Base-by-base conservation (phyloP, 768 basidiomycete species). In the Infundibulicybe gibba region DNA sequence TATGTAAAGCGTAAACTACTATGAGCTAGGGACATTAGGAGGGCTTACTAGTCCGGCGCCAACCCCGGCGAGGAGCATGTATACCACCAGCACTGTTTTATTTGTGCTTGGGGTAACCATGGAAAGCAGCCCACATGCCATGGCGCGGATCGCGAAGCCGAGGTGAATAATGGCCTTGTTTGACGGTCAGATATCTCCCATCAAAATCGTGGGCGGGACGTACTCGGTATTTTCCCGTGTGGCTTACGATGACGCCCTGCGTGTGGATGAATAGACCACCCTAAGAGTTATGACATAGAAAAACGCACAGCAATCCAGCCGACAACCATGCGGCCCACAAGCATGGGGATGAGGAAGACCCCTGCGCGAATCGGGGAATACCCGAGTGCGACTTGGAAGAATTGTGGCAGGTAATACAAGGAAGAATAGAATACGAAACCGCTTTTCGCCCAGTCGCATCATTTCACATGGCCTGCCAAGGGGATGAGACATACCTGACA, bases 351-450 rank as follows among this genome's bases (percentile, higher is more conserved):
- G 0, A 89, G 70, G 54, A 88, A 80, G 3, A 87, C 55, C 32
- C 57, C 71, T 6, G 73, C 72, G 8, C 71, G 75, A 37, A 87
- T 79, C 0, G 87, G 81, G 6, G 78, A 76, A 49, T 77, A 80
- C 5, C 80, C 81, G n/a, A 83, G 63, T 3, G 78, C 83, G 6
- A 87, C 78, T 63, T 89, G 87, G 64, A 87, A 85, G 59, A 80
- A 88, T 52, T 85, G 81, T 2, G 89, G 87, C 0, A 89, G 72
- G 55, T 87, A 87, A 61, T 80, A 87, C 12, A 86, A 58, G 8
- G 83, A 75, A 13, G 79, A 82, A 62, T 75, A 81, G 60, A 80
- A 82, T 2, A 81, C 67, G 50, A 81, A 76, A 19, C 80, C 81
- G 41, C 80, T 83, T 25, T 25, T 25, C 25, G 47, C 25, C 25